Conservation (phyloP, 2,329 filamentous ascomycete genomes). For the Fusarium goolgardi region DNA sequence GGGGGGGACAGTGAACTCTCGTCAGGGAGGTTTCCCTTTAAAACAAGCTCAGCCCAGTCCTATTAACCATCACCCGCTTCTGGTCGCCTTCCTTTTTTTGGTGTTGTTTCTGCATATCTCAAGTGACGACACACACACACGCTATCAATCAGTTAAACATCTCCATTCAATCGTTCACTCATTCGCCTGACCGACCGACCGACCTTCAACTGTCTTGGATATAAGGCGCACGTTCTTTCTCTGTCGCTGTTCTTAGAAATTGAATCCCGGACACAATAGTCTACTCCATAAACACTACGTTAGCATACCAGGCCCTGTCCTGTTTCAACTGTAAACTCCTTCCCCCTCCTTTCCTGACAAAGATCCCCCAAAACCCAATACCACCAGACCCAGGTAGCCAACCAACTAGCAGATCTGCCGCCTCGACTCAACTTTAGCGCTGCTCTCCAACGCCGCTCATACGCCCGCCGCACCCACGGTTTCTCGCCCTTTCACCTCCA, state of each 20-base stretch:
- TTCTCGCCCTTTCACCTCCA: slow-evolving; percentile 29
- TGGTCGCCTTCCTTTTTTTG: slow-evolving; percentile 36
- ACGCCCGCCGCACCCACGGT: slow-evolving; percentile 33
- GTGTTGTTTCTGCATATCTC: slow-evolving; percentile 25
- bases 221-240: slow-evolving; percentile 12
- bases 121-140: slow-evolving; percentile 34
- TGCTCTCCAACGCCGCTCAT: slow-evolving; percentile 38
- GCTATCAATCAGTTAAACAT: neutral
- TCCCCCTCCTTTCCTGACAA: slow-evolving; percentile 31
- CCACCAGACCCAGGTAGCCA: slow-evolving; percentile 33
- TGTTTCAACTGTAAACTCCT: slow-evolving; percentile 34
- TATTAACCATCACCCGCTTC: slow-evolving; percentile 14
- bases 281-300: slow-evolving; percentile 30
- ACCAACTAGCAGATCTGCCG: slow-evolving; percentile 40
- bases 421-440: slow-evolving; percentile 39
- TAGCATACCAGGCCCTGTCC: slow-evolving; percentile 28
- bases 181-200: neutral
- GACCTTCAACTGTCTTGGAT: neutral
- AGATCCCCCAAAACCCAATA: slow-evolving; percentile 37
- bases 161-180: neutral
- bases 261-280: slow-evolving; percentile 14
- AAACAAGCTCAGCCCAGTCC: slow-evolving; percentile 38
- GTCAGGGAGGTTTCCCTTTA: slow-evolving; percentile 32
- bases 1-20: slow-evolving; percentile 17
- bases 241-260: slow-evolving; percentile 6